Base-by-base conservation (phyloP, 805 yeast species). In the Spathaspora girioi region DNA sequence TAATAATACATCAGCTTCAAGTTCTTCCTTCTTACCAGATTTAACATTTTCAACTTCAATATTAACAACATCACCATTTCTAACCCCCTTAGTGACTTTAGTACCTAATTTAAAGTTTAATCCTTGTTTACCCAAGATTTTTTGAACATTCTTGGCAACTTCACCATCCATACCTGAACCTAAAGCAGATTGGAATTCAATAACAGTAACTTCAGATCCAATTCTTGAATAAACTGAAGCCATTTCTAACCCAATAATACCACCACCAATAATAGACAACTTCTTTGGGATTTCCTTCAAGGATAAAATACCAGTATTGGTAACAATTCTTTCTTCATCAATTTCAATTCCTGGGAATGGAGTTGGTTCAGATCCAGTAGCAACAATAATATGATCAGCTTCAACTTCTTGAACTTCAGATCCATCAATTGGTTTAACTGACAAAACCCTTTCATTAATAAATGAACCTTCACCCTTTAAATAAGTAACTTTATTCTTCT, bases 161-260 rank as follows among this genome's bases (percentile, higher is more conserved):
- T 94, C 99, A 49, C 78, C 86, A 71, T 94, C 99, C 97, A 94
- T 94, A 61, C 97, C 96, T 54, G 97, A 98, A 78, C 99, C 99
- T 67, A 94, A 87, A 57, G 94, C 80, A 63, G 79, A 78, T 72
- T 86, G 89, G 83, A 82, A 94, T 80, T 94, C 99, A 54, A 94
- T 76, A 51, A 94, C 87, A 43, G 97, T 93, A 57, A 94, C 99
- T 77, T 94, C 91, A 43, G 97, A 77, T 44, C 99, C 99, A 64
- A 94, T 77, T 75, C 99, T 84, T 53, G 92, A 77, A 86, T 96
- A 94, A 46, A 94, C 99, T 23, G 98, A 92, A 57, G 97, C 99
- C 97, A 94, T 94, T 79, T 94, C 99, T 61, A 94, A 83, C 67
- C 99, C 99, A 69, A 94, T 94, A 77, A 94, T 93, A 80, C 99